Base-by-base conservation (phyloP, 768 basidiomycete species). In the Xerocomus potaroensis region DNA sequence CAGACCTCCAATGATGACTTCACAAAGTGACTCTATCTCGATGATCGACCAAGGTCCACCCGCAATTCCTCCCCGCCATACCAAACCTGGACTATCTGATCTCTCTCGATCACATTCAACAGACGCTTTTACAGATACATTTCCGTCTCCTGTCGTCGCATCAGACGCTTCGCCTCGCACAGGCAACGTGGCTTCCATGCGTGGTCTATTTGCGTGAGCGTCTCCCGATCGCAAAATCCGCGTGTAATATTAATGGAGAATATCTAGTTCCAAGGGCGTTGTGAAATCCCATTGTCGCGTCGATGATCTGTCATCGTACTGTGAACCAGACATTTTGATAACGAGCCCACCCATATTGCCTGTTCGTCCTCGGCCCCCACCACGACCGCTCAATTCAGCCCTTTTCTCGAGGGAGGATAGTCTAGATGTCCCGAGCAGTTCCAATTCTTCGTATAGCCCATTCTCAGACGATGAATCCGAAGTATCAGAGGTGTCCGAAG, bases 151-250 rank as follows among this genome's bases (percentile, higher is more conserved):
- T 27, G 18, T 35, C 9, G 6, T 18, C 8, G 11, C 38, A 3
- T 5, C 43, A 10, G 50, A 51, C 33, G 21, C 32, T 19, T 49
- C 57, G 4, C 46, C 54, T 23, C 45, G 50, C 10, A 11, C 31
- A 35, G 41, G 60, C 15, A 65, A 63, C 16, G 69, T 77, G 5
- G 62, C 75, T 16, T 65, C 73, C 2, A 59, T 73, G 29, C 69
- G 72, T 30, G 69, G 51, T 49, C 69, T 70, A 29, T 61, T 60
- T 21, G 18, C 49, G 62, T 65, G 39, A 47, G 59, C 55, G 8
- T 47, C 14, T 4, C 33, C 5, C 8, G 12, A 23, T 12, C 5
- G 0, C 32, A 3, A 5, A 12, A 23, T 31, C 33, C 22, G 21
- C 1, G 15, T n/a, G 31, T 8, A 41, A 19, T n/a, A n/a, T n/a